Percentiles rank a stretch among this genome's conserved stretches.
Evolutionary conservation across 1,284 basidiomycete genomes (phyloP).

Genomic region (Thecaphora thlaspeos): DNA sequence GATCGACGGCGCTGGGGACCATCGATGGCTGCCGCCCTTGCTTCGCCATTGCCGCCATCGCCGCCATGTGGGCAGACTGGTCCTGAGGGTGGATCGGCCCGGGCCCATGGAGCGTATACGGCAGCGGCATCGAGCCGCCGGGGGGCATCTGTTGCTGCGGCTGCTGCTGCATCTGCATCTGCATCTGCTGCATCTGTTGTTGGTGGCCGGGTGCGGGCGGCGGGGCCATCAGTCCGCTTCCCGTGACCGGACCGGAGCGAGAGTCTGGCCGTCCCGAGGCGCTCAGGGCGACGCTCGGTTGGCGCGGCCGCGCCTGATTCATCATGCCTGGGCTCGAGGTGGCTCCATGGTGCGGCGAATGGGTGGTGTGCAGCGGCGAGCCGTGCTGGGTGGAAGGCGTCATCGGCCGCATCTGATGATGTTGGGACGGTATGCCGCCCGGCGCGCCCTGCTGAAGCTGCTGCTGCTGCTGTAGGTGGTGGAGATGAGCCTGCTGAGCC

Average conservation of each 20-base stretch:
- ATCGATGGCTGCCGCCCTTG: conserved; percentile 25
- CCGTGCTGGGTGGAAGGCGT: conserved; percentile 26
- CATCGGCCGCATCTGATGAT: conserved; percentile 23
- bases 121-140: conserved; percentile 7
- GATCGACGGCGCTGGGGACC: conserved; percentile 23
- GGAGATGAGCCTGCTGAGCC: conserved; percentile 29
- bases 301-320: conserved; percentile 21
- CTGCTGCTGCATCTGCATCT: no score
- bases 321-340: conserved; percentile 23
- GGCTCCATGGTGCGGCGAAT: conserved; percentile 22
- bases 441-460: neutral
- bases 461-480: conserved; percentile 29
- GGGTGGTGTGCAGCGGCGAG: conserved; percentile 16
- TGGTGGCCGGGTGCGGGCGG: conserved; percentile 29
- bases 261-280: conserved; percentile 25
- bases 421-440: no score
- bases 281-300: conserved; percentile 28
- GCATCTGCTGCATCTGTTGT: no score
- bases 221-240: conserved; percentile 31
- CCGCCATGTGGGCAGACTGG: neutral
- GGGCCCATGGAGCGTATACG: neutral
- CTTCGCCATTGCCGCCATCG: conserved; percentile 13
- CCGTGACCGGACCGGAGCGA: conserved; percentile 21
- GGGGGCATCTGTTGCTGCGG: no score
- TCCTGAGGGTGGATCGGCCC: neutral